Base-by-base conservation (phyloP, 371 early-diverging fungal genomes). In the Rhizopus arrhizus region DNA sequence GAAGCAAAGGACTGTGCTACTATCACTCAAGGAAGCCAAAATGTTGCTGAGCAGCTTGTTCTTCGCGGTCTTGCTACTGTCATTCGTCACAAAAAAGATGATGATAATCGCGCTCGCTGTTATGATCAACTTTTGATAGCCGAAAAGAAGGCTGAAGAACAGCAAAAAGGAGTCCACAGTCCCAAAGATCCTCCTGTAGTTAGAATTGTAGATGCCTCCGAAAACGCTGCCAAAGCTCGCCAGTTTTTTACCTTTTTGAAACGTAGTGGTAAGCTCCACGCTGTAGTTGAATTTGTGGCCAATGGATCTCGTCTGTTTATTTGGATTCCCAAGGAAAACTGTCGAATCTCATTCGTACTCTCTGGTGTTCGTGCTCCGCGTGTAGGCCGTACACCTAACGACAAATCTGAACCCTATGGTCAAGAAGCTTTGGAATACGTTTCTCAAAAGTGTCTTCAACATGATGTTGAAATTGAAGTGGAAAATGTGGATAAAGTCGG, bases 1-100 rank as follows among this genome's bases (percentile, higher is more conserved):
- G 95, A 94, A 64, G 89, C 87, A 46, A 88, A 89, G 49, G 91
- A 92, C 51, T 96, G 96, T 69, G 98, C 90, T 33, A 94, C 96
- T 10, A 73, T 97, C 40, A 86, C 72, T 42, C 56, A 82, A 34
- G 83, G 83, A 2, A 80, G 81, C 52, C 75, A 73, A 51, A 94
- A 96, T 66, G 69, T 95, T 52, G 91, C 91, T 22, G 92, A 90
- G 50, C 78, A 80, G 50, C 73, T 97, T 28, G 85, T 96, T 13
- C 73, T 84, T 38, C 78, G 77, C 22, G 98, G 96, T 48, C 84
- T 95, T 45, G 96, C 93, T 9, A 78, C 82, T 42, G 90, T 93
- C 11, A 84, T 97, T 66, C 83, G 90, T 40, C 93, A 96, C 67
- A 87, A 91, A 9, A 84, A 83, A 40, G 94, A 94, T 63, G 96